Base-by-base conservation (phyloP, 345 rosid genomes). In the Aquilaria yunnanensis region DNA sequence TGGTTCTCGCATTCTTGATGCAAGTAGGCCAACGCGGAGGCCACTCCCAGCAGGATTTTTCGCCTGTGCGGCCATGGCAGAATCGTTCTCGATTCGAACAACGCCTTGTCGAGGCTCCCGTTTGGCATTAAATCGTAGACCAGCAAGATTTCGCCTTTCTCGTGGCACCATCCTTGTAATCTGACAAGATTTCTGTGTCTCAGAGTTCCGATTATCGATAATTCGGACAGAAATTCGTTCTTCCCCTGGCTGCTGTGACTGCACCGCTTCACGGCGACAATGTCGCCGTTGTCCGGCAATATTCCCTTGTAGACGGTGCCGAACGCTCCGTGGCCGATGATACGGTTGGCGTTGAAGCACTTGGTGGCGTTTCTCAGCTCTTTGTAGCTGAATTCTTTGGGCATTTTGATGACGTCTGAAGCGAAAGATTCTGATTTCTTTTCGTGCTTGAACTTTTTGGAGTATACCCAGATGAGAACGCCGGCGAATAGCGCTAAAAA, bases 1-100 rank as follows among this genome's bases (percentile, higher is more conserved):
- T 89, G 99, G 62, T 85, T 87, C 72, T 95, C 99, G 51, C 99
- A 95, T 65, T 95, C 99, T 65, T 91, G 97, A 77, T 95, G 99
- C 62, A 95, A 70, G 67, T 95, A 95, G 52, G 97, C 94, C 50
- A 95, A 63, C 54, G 99, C 97, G 1, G 97, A 89, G 34, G 99
- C 97, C 2, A 91, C 97, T 0, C 97, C 97, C 0, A 83, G 82
- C 12, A 95, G 66, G 23, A 95, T 79, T 32, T 95, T 91, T 47
- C 76, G 73, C 72, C 99, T 72, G 46, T 83, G 81, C 4, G 76
- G 68, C 99, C 99, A 91, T 9, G 96, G 90, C 61, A 95, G 70
- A 0, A 78, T 74, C 57, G 62, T 75, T 61, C 92, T 77, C 52
- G 97, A 77, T 70, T 95, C 99, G 57, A 83, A 83, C n/a, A 95